These are phyloP conservation scores for Suhomyces ambrosiae DNA, from an alignment of 1,139 yeast genomes.

Conservation along the genomic window DNA sequence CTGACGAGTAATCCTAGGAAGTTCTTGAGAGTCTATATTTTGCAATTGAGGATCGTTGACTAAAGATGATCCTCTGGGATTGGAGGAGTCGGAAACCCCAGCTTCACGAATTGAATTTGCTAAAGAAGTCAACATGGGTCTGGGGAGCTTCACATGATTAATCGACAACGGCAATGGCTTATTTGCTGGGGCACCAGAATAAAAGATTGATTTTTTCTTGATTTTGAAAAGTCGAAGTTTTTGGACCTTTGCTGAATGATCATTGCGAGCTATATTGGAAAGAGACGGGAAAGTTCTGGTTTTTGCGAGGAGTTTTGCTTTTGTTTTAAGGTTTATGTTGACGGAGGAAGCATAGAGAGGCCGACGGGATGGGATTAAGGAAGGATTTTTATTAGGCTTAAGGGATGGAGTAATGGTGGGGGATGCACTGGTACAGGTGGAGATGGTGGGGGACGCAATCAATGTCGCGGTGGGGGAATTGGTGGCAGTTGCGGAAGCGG, in stretches of 20 bases:
- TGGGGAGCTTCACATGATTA: constrained; percentile 14
- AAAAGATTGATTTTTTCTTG: constrained; percentile 33
- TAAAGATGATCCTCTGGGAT: too few species aligned
- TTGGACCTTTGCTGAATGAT: constrained; percentile 18
- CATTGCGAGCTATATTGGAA: constrained; percentile 26
- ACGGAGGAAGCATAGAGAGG: constrained; percentile 24
- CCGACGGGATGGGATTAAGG: too few species aligned
- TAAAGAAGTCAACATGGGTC: constrained; percentile 14
- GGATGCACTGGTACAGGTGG: too few species aligned
- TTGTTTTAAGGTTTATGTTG: constrained; percentile 29
- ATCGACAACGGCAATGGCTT: constrained; percentile 14
- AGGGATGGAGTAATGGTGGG: too few species aligned
- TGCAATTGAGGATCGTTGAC: constrained; percentile 1
- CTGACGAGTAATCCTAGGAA: constrained; percentile 9
- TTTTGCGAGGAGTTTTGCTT: constrained; percentile 16
- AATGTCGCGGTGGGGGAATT: neutral
- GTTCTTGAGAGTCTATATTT: constrained; percentile 6
- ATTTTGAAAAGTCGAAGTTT: constrained; percentile 38
- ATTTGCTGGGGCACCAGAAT: constrained; percentile 18
- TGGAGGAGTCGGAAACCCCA: too few species aligned
- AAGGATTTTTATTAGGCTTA: too few species aligned
- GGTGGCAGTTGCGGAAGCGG: constrained; percentile 4
- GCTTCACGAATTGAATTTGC: constrained; percentile 10
- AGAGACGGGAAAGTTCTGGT: constrained; percentile 22
- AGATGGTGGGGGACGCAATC: neutral